phyloP scores from a whole-genome alignment of 2,329 filamentous ascomycete genomes.

The Trichoderma breve region DNA sequence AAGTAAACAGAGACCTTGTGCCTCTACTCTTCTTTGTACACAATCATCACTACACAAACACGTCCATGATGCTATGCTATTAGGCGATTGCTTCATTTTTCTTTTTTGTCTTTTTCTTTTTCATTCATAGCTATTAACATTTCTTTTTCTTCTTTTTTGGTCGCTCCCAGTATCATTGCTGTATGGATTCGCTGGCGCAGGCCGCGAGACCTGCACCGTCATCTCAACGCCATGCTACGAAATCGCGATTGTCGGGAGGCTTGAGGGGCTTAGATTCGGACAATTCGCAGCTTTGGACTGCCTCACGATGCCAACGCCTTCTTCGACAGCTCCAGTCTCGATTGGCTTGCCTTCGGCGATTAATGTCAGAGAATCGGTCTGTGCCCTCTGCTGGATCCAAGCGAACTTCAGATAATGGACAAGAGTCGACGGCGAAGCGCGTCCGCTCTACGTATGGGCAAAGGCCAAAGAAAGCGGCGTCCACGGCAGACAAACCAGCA shows the following conservation, averaged over 20 bases:
- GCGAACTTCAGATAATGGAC: constrained; percentile 21
- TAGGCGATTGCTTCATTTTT: neutral
- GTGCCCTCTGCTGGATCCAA: constrained; percentile 24
- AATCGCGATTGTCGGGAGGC: neutral
- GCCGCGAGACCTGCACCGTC: neutral
- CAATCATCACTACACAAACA: neutral
- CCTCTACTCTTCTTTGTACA: neutral
- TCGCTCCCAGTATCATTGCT: neutral
- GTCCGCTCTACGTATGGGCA: constrained; percentile 33
- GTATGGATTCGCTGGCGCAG: constrained; percentile 2
- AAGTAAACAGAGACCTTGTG: constrained; percentile 32
- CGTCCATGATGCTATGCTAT: neutral
- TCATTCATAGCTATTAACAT: neutral
- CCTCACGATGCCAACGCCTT: constrained; percentile 46
- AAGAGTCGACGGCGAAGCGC: constrained; percentile 27
- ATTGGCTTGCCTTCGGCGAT: constrained; percentile 39
- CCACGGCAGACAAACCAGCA: neutral
- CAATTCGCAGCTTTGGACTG: constrained; percentile 43
- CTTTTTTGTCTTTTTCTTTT: neutral
- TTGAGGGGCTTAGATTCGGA: neutral
- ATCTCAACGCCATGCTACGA: neutral
- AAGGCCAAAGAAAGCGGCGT: constrained; percentile 21
- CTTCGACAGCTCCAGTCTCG: constrained; percentile 47
- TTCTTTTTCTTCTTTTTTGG: neutral
- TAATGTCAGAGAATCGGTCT: constrained; percentile 28